Evolutionary conservation across 257 asterid genomes (phyloP).

Genomic region (Nicotiana noctiflora): DNA sequence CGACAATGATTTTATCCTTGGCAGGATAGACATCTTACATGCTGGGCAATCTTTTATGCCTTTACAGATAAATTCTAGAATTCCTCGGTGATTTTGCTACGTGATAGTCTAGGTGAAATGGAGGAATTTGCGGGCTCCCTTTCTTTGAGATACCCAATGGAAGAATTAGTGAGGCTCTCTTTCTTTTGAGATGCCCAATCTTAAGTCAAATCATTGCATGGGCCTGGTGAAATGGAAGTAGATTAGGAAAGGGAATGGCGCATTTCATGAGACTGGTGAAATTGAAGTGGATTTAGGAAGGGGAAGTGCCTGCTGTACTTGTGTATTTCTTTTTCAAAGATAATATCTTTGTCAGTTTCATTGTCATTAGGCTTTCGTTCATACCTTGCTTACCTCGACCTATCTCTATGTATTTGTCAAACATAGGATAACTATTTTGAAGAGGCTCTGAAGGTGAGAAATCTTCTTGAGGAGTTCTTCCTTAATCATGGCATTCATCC

Average conservation of each 20-base stretch:
- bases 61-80: not conserved
- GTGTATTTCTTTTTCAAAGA: too few species aligned
- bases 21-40: not conserved
- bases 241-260: too few species aligned
- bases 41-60: not conserved
- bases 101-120: not conserved
- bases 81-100: not conserved
- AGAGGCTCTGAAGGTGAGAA: slow-evolving; percentile 97
- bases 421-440: slow-evolving; percentile 92
- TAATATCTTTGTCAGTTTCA: too few species aligned
- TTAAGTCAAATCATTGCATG: too few species aligned
- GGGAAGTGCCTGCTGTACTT: too few species aligned
- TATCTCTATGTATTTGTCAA: slow-evolving; percentile 1
- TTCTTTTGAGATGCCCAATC: not conserved
- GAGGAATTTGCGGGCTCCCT: not conserved
- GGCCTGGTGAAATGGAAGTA: too few species aligned
- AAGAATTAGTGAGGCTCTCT: not conserved
- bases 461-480: slow-evolving; percentile 86
- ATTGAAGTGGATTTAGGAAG: too few species aligned
- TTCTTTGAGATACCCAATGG: not conserved
- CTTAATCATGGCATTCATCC: slow-evolving; percentile 80
- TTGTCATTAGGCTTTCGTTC: not conserved
- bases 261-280: too few species aligned
- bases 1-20: not conserved
- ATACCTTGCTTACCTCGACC: slow-evolving; percentile 9